Percentiles rank a stretch among this genome's conserved stretches.
Conservation (phyloP, 2,329 filamentous ascomycete species). For the Fusarium poae region DNA sequence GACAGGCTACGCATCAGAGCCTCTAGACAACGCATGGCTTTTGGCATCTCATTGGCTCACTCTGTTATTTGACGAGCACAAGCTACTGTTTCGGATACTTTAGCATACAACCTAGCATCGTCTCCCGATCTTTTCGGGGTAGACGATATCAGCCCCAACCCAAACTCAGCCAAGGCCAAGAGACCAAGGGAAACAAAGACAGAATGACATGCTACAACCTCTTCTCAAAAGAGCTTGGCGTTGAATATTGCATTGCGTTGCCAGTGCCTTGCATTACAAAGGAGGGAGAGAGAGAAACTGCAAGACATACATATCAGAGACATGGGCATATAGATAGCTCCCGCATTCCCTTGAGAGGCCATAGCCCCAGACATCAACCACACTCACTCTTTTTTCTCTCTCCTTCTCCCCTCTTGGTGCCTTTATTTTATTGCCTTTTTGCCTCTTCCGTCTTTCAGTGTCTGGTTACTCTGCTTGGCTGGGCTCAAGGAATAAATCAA, state of each 20-base stretch:
- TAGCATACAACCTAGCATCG: conserved; percentile 23
- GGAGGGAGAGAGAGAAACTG: conserved; percentile 1
- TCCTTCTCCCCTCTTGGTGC: conserved; percentile 6
- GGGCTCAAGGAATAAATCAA: conserved; percentile 19
- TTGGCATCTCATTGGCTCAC: conserved; percentile 4
- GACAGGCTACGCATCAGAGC: conserved; percentile 26
- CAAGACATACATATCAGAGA: conserved; percentile 34
- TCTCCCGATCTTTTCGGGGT: conserved; percentile 18
- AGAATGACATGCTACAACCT: conserved; percentile 5
- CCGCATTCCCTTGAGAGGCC: conserved; percentile 47
- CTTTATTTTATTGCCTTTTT: conserved; percentile 13
- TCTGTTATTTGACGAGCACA: conserved; percentile 6
- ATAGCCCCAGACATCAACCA: conserved; percentile 24
- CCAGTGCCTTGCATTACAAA: conserved; percentile 3
- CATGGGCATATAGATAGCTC: conserved; percentile 46
- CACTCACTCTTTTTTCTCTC: conserved; percentile 16
- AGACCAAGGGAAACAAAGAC: not conserved
- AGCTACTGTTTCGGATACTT: conserved; percentile 35
- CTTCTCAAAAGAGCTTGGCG: conserved; percentile 27
- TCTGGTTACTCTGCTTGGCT: conserved; percentile 39
- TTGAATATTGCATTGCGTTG: not conserved
- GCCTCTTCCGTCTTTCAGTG: conserved; percentile 38
- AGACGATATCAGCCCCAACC: not conserved
- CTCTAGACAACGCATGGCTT: not conserved
- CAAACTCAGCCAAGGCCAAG: not conserved